phyloP scores from a whole-genome alignment of 2,329 filamentous ascomycete species.

The Scortechinia acanthostroma region DNA sequence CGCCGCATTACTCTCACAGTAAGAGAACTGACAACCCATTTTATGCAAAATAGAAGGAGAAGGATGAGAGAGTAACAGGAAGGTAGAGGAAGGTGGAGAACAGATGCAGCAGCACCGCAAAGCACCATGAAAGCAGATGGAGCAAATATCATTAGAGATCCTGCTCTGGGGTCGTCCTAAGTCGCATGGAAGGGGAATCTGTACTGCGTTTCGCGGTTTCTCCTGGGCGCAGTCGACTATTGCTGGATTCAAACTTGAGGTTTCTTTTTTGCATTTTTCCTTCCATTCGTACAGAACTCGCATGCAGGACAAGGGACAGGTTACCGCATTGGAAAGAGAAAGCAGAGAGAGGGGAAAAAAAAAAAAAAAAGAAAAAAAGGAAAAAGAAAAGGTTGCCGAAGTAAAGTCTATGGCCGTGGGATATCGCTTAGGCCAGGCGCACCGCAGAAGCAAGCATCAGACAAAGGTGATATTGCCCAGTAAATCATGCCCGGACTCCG shows the following conservation, averaged over 20 bases:
- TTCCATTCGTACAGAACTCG: background rate
- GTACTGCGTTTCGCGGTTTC: too few relatives aligned
- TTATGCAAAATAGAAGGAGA: slow-evolving; percentile 1
- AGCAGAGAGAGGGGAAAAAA: background rate
- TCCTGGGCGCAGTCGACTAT: too few relatives aligned
- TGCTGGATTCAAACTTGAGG: too few relatives aligned
- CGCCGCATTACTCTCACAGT: background rate
- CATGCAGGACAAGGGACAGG: too few relatives aligned
- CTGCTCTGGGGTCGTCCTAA: too few relatives aligned
- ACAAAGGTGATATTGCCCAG: background rate
- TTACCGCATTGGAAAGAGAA: too few relatives aligned
- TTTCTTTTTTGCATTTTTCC: background rate
- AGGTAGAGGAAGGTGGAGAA: too few relatives aligned
- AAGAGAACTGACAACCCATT: background rate
- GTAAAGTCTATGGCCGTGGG: background rate
- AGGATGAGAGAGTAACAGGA: background rate
- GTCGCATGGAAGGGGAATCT: too few relatives aligned
- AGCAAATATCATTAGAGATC: too few relatives aligned
- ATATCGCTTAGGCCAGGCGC: background rate
- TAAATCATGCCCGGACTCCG: background rate
- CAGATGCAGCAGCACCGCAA: too few relatives aligned
- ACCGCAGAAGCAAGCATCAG: background rate
- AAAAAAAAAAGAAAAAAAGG: background rate
- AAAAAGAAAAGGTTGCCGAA: background rate
- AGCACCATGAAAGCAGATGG: too few relatives aligned